A percentile compares a stretch with the other conserved stretches of the same genome.
Evolutionary conservation across 2,329 filamentous ascomycete genomes (phyloP).

Genomic region (Fusarium falciforme): DNA sequence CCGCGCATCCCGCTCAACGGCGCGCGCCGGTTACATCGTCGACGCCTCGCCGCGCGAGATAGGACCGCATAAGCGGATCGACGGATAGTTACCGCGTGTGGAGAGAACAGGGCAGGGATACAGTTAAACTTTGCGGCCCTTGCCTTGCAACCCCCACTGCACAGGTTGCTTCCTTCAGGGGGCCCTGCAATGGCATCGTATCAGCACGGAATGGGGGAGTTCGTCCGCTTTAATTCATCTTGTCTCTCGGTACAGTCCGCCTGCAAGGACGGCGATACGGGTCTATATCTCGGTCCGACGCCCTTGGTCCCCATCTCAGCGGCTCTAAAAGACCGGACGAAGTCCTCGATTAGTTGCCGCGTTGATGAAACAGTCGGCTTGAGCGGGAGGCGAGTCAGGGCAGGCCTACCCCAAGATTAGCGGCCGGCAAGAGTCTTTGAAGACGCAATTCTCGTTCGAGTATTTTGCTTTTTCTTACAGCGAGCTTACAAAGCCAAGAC

Average conservation of each 20-base stretch:
- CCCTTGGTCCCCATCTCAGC: background rate
- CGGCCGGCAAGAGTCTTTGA: background rate
- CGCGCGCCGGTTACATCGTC: background rate
- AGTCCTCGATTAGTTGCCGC: background rate
- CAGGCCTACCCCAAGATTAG: background rate
- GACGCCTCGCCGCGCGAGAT: background rate
- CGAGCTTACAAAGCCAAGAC: background rate
- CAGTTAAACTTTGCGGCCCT: background rate
- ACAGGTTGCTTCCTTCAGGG: background rate
- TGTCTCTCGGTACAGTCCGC: background rate
- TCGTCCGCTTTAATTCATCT: background rate
- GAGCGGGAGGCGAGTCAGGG: background rate
- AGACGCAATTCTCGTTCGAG: background rate
- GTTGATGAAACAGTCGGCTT: background rate
- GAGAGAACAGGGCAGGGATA: background rate
- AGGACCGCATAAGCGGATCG: background rate
- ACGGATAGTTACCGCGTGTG: background rate
- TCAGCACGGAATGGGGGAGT: background rate
- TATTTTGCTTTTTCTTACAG: background rate
- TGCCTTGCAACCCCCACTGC: background rate
- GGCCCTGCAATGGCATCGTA: background rate
- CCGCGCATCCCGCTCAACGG: background rate
- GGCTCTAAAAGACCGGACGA: background rate
- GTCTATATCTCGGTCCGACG: background rate
- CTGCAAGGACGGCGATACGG: background rate